Conservation (phyloP, 768 basidiomycete species). For the Phylloporus arenicola region DNA sequence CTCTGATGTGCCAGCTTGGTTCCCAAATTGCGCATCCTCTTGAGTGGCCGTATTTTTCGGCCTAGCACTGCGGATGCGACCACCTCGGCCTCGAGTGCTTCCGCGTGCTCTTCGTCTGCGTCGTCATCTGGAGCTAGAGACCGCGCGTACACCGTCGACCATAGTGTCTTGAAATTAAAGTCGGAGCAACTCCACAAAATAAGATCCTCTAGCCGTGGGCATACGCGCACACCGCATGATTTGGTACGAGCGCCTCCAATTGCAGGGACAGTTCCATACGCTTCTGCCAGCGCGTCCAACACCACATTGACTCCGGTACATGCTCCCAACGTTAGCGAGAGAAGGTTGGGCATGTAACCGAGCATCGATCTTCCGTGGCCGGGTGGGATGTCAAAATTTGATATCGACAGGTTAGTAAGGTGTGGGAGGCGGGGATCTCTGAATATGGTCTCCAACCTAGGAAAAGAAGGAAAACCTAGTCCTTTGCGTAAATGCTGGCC, state of each 20-base stretch:
- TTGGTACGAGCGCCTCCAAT: constrained; percentile 10
- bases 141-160: constrained; percentile 35
- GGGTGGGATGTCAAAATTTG: constrained; percentile 38
- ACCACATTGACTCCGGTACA: constrained; percentile 41
- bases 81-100: constrained; percentile 13
- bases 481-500: constrained; percentile 25
- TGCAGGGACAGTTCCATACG: constrained; percentile 23
- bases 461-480: constrained; percentile 31
- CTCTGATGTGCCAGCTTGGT: constrained; percentile 8
- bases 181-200: constrained; percentile 49
- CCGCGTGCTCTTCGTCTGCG: constrained; percentile 11
- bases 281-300: constrained; percentile 38
- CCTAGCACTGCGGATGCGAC: constrained; percentile 24
- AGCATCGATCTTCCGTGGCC: constrained; percentile 40
- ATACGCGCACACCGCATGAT: constrained; percentile 40
- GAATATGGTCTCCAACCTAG: constrained; percentile 48
- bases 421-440: constrained; percentile 50
- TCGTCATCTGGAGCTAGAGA: constrained; percentile 12
- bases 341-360: constrained; percentile 48
- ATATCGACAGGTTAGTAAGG: constrained; percentile 48
- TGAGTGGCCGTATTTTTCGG: constrained; percentile 35
- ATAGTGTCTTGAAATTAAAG: constrained; percentile 34
- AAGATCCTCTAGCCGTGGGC: constrained; percentile 47
- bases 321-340: constrained; percentile 42
- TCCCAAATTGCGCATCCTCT: constrained; percentile 20